phyloP scores from a whole-genome alignment of 2,329 filamentous ascomycete species.

The Cytospora chrysosperma region DNA sequence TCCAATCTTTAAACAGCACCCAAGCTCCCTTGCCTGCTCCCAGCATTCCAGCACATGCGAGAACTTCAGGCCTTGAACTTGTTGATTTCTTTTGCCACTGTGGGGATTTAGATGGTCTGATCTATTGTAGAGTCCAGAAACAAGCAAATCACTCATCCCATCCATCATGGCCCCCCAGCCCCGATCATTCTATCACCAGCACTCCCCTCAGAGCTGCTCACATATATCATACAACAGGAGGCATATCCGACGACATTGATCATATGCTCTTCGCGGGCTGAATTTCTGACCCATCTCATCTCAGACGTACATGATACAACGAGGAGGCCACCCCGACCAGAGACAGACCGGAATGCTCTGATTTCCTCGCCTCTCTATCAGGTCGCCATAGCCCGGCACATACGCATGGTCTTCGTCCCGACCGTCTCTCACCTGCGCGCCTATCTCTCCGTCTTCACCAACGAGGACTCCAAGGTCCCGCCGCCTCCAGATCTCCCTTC shows the following conservation, averaged over 20 bases:
- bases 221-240: slow-evolving; percentile 59
- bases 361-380: slow-evolving; percentile 66
- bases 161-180: slow-evolving; percentile 15
- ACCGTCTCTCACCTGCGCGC: slow-evolving; percentile 77
- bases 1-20: not conserved
- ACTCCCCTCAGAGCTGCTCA: slow-evolving; percentile 61
- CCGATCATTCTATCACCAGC: slow-evolving; percentile 52
- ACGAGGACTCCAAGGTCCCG: slow-evolving; percentile 36
- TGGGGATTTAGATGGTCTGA: not conserved
- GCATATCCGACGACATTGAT: slow-evolving; percentile 63
- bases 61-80: not conserved
- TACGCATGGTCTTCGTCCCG: slow-evolving; percentile 70
- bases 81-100: not conserved
- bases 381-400: slow-evolving; percentile 65
- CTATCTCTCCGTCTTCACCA: slow-evolving; percentile 61
- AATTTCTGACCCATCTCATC: slow-evolving; percentile 62
- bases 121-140: not conserved
- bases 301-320: slow-evolving; percentile 40
- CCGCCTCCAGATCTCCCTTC: slow-evolving; percentile 34
- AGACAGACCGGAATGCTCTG: slow-evolving; percentile 34
- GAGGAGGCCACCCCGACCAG: not conserved
- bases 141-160: not conserved
- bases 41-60: not conserved
- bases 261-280: slow-evolving; percentile 63
- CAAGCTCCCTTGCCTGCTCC: not conserved